Evolutionary conservation across 305 asterid genomes (phyloP).

Genomic region (Fraxinus ornus): DNA sequence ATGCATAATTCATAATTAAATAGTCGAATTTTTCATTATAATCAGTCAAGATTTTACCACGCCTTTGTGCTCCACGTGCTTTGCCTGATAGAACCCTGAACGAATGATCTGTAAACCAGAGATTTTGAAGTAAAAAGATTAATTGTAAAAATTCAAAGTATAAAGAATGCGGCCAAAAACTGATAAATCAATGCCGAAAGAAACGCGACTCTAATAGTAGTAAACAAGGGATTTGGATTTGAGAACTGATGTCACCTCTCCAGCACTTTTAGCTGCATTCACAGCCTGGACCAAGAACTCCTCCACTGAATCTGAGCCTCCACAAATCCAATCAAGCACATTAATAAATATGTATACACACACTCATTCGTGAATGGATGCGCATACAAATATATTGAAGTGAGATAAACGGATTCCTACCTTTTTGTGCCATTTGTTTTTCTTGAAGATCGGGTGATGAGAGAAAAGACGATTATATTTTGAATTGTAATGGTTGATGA

Average conservation of each 20-base stretch:
- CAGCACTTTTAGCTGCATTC: constrained; percentile 81
- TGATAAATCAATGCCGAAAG: constrained; percentile 2
- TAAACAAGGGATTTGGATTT: background rate
- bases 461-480: background rate
- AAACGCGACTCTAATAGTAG: background rate
- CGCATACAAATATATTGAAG: constrained; percentile 1
- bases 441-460: constrained; percentile 17
- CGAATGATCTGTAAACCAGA: constrained; percentile 66
- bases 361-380: background rate
- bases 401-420: constrained; percentile 28
- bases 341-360: constrained; percentile 4
- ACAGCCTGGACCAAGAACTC: constrained; percentile 74
- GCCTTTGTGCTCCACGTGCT: constrained; percentile 91
- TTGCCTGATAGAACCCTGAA: constrained; percentile 62
- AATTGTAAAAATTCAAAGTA: constrained; percentile 14
- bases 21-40: constrained; percentile 2
- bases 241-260: constrained; percentile 52
- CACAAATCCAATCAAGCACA: constrained; percentile 20
- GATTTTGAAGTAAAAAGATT: constrained; percentile 1
- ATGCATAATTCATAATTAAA: background rate
- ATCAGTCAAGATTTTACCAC: constrained; percentile 38
- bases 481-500: constrained; percentile 13
- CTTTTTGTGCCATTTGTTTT: constrained; percentile 54
- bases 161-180: constrained; percentile 9
- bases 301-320: constrained; percentile 54